These are phyloP conservation scores for Phaeosphaeria sp. DNA, from an alignment of 2,329 filamentous ascomycete species.

Conservation along the genomic window DNA sequence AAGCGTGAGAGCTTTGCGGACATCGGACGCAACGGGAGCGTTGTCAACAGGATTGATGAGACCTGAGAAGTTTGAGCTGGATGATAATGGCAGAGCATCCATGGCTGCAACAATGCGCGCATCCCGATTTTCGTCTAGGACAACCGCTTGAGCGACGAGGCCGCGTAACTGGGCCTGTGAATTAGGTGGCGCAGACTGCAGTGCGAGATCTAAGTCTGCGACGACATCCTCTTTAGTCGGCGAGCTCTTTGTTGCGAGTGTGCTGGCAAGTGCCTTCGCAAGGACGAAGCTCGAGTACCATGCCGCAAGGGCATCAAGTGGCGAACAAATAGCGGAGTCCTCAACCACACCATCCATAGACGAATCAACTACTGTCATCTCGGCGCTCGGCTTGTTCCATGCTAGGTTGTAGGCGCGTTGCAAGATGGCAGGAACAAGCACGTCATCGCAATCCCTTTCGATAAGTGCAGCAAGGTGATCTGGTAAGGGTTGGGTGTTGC, in stretches of 20 bases:
- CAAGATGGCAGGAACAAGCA: slow-evolving; percentile 77
- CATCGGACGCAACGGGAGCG: slow-evolving; percentile 63
- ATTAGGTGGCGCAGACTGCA: slow-evolving; percentile 76
- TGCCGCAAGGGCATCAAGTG: slow-evolving; percentile 86
- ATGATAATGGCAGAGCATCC: slow-evolving; percentile 54
- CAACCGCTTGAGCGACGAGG: slow-evolving; percentile 64
- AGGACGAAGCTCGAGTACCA: slow-evolving; percentile 84
- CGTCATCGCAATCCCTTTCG: slow-evolving; percentile 79
- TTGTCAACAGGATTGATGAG: slow-evolving; percentile 59
- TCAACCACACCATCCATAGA: slow-evolving; percentile 85
- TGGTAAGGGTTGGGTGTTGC: slow-evolving; percentile 71
- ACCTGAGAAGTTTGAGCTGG: slow-evolving; percentile 43
- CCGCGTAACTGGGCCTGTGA: slow-evolving; percentile 71
- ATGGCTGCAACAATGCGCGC: slow-evolving; percentile 60
- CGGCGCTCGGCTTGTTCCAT: slow-evolving; percentile 79
- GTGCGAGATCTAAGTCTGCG: slow-evolving; percentile 69
- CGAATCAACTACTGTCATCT: slow-evolving; percentile 69
- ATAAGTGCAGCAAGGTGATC: slow-evolving; percentile 78
- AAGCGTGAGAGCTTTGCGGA: slow-evolving; percentile 63
- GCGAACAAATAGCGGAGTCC: slow-evolving; percentile 82
- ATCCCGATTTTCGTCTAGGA: slow-evolving; percentile 61
- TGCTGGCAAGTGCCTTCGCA: slow-evolving; percentile 70
- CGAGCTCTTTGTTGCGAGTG: slow-evolving; percentile 63
- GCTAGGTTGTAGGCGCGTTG: slow-evolving; percentile 89
- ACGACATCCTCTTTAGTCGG: slow-evolving; percentile 53